Evolutionary conservation across 2,329 filamentous ascomycete species (phyloP).

Genomic region (Aspergillus floridensis): DNA sequence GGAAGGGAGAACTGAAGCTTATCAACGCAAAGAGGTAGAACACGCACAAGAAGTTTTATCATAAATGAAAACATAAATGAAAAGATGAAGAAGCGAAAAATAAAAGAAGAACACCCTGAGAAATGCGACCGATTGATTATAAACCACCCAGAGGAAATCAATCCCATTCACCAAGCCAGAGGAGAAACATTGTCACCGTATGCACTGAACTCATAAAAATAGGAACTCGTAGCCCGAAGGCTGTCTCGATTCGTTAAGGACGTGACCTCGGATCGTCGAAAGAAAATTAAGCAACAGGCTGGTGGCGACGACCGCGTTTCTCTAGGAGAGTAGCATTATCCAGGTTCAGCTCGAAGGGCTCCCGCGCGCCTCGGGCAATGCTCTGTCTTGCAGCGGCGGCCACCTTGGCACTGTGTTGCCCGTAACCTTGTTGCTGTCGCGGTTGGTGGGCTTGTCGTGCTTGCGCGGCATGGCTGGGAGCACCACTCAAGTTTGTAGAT

Average conservation of each 20-base stretch:
- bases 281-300: slow-evolving; percentile 26
- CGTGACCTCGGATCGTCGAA: slow-evolving; percentile 1
- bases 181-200: not conserved
- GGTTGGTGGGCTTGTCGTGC: slow-evolving; percentile 58
- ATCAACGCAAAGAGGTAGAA: slow-evolving; percentile 5
- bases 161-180: not conserved
- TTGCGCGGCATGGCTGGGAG: slow-evolving; percentile 60
- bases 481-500: slow-evolving; percentile 67
- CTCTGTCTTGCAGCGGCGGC: slow-evolving; percentile 80
- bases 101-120: slow-evolving; percentile 4
- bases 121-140: not conserved
- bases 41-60: not conserved
- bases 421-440: slow-evolving; percentile 65
- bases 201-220: slow-evolving; percentile 12
- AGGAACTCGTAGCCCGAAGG: slow-evolving; percentile 8
- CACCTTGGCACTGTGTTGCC: slow-evolving; percentile 81
- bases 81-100: not conserved
- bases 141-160: slow-evolving; percentile 9
- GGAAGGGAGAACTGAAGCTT: not conserved
- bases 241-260: slow-evolving; percentile 2
- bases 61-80: slow-evolving; percentile 1
- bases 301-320: slow-evolving; percentile 54
- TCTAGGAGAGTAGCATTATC: slow-evolving; percentile 88
- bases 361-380: slow-evolving; percentile 70
- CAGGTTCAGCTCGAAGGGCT: slow-evolving; percentile 86